Percentiles rank a stretch among this genome's conserved stretches.
Evolutionary conservation across 805 yeast genomes (phyloP).

Genomic region (Candida sonorensis): DNA sequence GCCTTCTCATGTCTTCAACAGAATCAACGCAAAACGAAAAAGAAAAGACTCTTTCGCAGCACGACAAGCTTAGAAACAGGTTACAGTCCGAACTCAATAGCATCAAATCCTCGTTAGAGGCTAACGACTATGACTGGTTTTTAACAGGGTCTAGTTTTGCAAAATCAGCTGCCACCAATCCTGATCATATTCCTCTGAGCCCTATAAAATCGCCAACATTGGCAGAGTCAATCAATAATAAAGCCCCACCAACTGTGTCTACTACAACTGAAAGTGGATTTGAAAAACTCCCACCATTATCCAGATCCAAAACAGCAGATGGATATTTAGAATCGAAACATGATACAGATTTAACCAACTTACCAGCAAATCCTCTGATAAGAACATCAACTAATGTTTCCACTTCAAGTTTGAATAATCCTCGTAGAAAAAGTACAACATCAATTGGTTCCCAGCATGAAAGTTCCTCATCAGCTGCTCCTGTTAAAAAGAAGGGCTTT

Average conservation of each 20-base stretch:
- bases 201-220: constrained; percentile 23
- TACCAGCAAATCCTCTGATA: constrained; percentile 6
- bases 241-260: constrained; percentile 22
- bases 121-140: constrained; percentile 27
- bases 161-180: constrained; percentile 1
- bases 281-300: constrained; percentile 9
- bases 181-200: constrained; percentile 4
- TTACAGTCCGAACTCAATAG: constrained; percentile 22
- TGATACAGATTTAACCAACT: constrained; percentile 4
- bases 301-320: constrained; percentile 23
- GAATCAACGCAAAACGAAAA: too few species aligned
- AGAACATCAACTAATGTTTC: constrained; percentile 26
- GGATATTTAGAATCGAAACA: constrained; percentile 8
- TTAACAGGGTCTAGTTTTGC: constrained; percentile 14
- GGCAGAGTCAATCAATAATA: constrained; percentile 15
- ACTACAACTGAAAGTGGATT: constrained; percentile 11
- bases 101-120: constrained; percentile 14
- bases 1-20: too few species aligned
- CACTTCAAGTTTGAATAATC: not conserved
- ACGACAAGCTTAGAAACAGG: constrained; percentile 22
- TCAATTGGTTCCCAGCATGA: not conserved
- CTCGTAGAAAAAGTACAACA: constrained; percentile 3
- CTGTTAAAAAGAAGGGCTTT: constrained; percentile 15
- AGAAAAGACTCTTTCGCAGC: constrained; percentile 12
- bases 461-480: too few species aligned